Evolutionary conservation across 768 basidiomycete genomes (phyloP).

Genomic region (Pulveroboletus sp.): DNA sequence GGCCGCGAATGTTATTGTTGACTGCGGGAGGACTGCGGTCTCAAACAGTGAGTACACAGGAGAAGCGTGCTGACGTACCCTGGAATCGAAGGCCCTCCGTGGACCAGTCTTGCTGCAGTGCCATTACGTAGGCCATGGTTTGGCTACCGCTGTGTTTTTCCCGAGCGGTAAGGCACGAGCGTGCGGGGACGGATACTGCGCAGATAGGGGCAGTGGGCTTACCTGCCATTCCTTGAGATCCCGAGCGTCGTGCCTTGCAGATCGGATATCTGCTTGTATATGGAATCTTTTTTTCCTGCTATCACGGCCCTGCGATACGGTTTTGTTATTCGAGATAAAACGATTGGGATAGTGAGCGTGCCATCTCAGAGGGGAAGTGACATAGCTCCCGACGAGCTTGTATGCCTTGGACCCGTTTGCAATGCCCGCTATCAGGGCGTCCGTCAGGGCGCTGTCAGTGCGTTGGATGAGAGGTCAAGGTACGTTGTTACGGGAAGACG

Average conservation of each 20-base stretch:
- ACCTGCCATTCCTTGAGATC: conserved; percentile 87
- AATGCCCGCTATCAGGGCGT: conserved; percentile 86
- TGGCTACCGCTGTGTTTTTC: conserved; percentile 62
- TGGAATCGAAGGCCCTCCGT: conserved; percentile 62
- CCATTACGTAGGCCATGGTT: conserved; percentile 96
- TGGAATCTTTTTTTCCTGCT: conserved; percentile 63
- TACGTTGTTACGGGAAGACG: conserved; percentile 1
- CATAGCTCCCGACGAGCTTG: conserved; percentile 90
- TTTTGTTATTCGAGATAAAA: background rate
- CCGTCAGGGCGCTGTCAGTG: conserved; percentile 71
- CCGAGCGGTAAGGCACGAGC: background rate
- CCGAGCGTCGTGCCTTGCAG: conserved; percentile 80
- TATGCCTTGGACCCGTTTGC: conserved; percentile 86
- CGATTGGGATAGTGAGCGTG: conserved; percentile 24
- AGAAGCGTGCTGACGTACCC: conserved; percentile 38
- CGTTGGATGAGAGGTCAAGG: background rate
- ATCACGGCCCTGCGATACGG: conserved; percentile 73
- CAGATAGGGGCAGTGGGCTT: background rate
- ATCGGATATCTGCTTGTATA: conserved; percentile 66
- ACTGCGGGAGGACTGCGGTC: conserved; percentile 37
- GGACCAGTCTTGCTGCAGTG: conserved; percentile 80
- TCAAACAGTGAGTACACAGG: background rate
- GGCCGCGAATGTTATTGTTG: conserved; percentile 74
- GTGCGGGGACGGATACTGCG: background rate
- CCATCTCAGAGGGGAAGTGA: conserved; percentile 87